Base-by-base conservation (phyloP, 257 asterid genomes). In the Fraxinus quadrangulata region DNA sequence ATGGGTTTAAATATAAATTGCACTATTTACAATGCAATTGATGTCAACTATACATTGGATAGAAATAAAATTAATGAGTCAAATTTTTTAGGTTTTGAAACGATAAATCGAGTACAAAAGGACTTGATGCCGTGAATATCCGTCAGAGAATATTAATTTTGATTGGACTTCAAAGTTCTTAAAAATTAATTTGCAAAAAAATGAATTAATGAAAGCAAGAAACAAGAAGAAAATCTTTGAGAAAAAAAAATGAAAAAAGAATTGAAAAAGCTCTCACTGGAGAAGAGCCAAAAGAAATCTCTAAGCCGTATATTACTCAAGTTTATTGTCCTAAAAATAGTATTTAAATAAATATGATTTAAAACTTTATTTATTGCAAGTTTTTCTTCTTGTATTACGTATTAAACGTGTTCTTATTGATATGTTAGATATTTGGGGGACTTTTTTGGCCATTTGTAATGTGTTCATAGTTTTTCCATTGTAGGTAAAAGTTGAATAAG, bases 191-290 rank as follows among this genome's bases (percentile, higher is more conserved):
- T 13, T 45, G 4, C 19, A 42, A 42, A 42, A 42, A 47, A 3
- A 47, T 14, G 12, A 47, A 47, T 14, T 47, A 42, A 12, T 7
- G 42, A 42, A 40, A 40, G 11, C 47, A 40, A 40, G 47, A 42
- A 42, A 42, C 49, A 11, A 42, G 39, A 2, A 40, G 16, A 56
- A 77, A 61, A 31, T 17, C 45, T 74, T 45, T 36, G 40, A 36
- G 10, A 6, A 36, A 36, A 36, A 36, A 37, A 36, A 36, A 36
- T 0, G 10, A 1, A 1, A 36, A 70, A 78, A 7, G 34, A 74
- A 31, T 42, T 42, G 14, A 74, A 70, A 79, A 74, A 77, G 82
- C 40, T 39, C 36, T 49, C 37, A 54, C 24, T 0, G 4, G 33
- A 6, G 2, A 7, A 7, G 11, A 37, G 2, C 11, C 9, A 2